Evolutionary conservation across 2,329 filamentous ascomycete genomes (phyloP), one percentile per base, ranked within the genome.

Genomic region (Mycocentrospora acerina): DNA sequence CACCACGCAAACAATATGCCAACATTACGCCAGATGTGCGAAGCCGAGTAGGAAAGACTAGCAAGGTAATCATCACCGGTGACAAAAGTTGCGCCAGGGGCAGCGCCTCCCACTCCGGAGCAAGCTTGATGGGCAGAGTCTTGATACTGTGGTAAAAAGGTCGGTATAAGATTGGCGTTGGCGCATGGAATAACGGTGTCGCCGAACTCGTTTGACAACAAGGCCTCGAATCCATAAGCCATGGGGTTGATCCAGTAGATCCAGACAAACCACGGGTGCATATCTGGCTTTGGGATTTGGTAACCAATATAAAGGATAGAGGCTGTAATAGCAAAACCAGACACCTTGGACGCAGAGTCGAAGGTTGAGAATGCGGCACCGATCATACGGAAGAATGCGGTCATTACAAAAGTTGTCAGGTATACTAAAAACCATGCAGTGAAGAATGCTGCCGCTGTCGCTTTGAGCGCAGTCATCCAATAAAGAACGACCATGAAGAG

Each of bases 391-490:
- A 93, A 93, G 41, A 90, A 77, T 76, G 88, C 88, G 16, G 85
- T 89, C 86, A 91, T 91, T 38, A 78, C 76, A 55, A 94, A 53
- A 7, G 85, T 85, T 1, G 78, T 81, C 40, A 78, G 59, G 66
- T 89, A 87, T 2, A 80, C 82, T 53, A 90, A 76, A 35, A 94
- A 72, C 50, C 88, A 69, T 75, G 85, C 93, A 65, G 87, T 85
- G 72, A 95, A 95, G 72, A 93, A 95, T 0, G 83, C 71, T 1
- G 81, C 84, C 0, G 86, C 72, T 32, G 84, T 81, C 25, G 85
- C 77, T 35, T 85, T 81, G 25, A 95, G 71, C 43, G 86, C 84
- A 0, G 85, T 83, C 80, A 95, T 83, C 67, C 94, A 95, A 70
- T 95, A 95, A 3, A 95, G 66, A 1, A 81, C 76, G 0, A 86